These are phyloP conservation scores for Calonectria pauciramosa DNA, from an alignment of 2,329 filamentous ascomycete genomes.

Conservation along the genomic window DNA sequence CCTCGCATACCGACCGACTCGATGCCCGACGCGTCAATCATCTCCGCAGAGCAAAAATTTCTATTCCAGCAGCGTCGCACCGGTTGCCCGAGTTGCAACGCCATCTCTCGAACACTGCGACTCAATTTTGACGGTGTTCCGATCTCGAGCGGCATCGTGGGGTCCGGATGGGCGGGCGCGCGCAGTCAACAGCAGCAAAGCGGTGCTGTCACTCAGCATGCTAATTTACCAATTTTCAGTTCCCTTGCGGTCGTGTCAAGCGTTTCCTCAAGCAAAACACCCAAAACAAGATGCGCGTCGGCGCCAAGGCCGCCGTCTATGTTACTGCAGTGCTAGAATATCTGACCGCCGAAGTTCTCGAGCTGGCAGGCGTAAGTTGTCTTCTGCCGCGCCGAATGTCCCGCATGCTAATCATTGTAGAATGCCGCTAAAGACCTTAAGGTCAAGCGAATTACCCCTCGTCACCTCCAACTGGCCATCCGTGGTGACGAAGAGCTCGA, in stretches of 20 bases:
- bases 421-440: slow-evolving; percentile 99
- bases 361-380: slow-evolving; percentile 86
- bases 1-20: slow-evolving; percentile 39
- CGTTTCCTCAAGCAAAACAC: slow-evolving; percentile 99
- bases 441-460: slow-evolving; percentile 99
- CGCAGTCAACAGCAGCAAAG: slow-evolving; percentile 1
- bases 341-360: slow-evolving; percentile 96
- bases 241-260: slow-evolving; percentile 99
- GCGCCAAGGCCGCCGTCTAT: slow-evolving; percentile 98
- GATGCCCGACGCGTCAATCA: slow-evolving; percentile 41
- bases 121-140: slow-evolving; percentile 6
- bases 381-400: neutral
- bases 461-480: slow-evolving; percentile 97
- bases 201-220: neutral
- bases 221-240: slow-evolving; percentile 68
- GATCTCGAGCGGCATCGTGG: slow-evolving; percentile 23
- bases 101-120: slow-evolving; percentile 31
- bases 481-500: slow-evolving; percentile 98
- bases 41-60: slow-evolving; percentile 41
- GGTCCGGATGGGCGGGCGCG: slow-evolving; percentile 11
- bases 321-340: slow-evolving; percentile 99
- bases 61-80: slow-evolving; percentile 29
- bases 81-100: neutral
- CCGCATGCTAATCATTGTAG: slow-evolving; percentile 55
- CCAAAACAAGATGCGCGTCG: slow-evolving; percentile 99